Base-by-base conservation (phyloP, 192 early-diverging fungal species). In the Rhizophagus sp. region DNA sequence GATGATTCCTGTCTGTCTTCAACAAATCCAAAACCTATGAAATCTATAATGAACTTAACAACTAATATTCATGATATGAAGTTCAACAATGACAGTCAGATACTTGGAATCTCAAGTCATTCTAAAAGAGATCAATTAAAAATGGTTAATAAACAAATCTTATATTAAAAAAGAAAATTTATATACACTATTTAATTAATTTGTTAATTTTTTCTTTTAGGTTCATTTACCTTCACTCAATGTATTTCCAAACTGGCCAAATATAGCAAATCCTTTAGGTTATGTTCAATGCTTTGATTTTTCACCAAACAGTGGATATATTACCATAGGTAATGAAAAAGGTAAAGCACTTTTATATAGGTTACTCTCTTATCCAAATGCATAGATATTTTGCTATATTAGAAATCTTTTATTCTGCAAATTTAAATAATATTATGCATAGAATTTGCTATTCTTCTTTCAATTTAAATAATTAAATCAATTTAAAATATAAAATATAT, bases 201-300 rank as follows among this genome's bases (percentile, higher is more conserved):
- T n/a, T 1, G 2, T 36, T 64, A 0, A 19, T 50, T 39, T 79
- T 33, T 66, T 27, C 8, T 27, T 44, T 36, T 41, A 81, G 17
- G 87, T 96, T 8, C 96, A 99, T 86, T 79, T 95, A 67, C 94
- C 95, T 8, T 92, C 94, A 0, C 83, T 88, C 39, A 89, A 90
- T 19, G 95, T 97, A 57, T 97, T 95, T 85, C 79, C 88, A 74
- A 99, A 99, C 88, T 99, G 98, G 98, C 98, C 98, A n/a, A 95
- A 94, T 0, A 74, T 78, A 6, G 82, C 83, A 13, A 97, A 96
- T 22, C 94, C 95, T 19, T 86, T 99, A 36, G 91, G 93, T 13
- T 91, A 95, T 84, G 95, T 98, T 49, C 86, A 90, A 62, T 86
- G 85, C 61, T 82, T 96, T 52, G 91, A 88, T 61, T 98, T 97